Evolutionary conservation across 2,329 filamentous ascomycete genomes (phyloP).

Genomic region (Aquanectria penicillioides): DNA sequence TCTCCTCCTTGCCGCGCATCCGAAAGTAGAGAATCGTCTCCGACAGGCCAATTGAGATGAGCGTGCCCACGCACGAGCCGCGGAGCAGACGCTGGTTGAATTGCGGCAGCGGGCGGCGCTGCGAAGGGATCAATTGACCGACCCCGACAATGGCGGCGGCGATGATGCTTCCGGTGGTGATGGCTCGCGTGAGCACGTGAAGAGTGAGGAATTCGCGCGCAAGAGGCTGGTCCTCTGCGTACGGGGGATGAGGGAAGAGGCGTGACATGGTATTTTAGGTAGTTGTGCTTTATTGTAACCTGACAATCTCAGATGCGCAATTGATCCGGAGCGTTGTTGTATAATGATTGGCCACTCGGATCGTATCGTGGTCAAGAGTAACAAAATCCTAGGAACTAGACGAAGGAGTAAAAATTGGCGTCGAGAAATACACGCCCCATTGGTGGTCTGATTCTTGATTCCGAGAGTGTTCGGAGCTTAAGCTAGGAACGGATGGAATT

Average conservation of each 20-base stretch:
- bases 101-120: not conserved
- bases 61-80: not conserved
- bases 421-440: too few relatives aligned
- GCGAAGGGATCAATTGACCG: not conserved
- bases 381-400: too few relatives aligned
- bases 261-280: not conserved
- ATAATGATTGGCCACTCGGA: too few relatives aligned
- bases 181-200: not conserved
- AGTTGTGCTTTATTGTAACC: not conserved
- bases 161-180: not conserved
- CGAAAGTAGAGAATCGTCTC: not conserved
- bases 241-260: slow-evolving; percentile 5
- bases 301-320: too few relatives aligned
- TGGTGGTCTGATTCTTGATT: too few relatives aligned
- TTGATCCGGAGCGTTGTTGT: too few relatives aligned
- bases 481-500: too few relatives aligned
- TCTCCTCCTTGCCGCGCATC: slow-evolving; percentile 2
- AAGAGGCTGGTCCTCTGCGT: slow-evolving; percentile 6
- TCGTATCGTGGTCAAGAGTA: too few relatives aligned
- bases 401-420: too few relatives aligned
- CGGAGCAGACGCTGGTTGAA: not conserved
- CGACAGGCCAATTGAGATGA: not conserved
- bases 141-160: not conserved
- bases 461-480: too few relatives aligned
- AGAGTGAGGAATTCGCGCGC: not conserved